Evolutionary conservation across 129 eudicot species (phyloP), one percentile per base, ranked within the genome.

Genomic region (Escallonia rubra): DNA sequence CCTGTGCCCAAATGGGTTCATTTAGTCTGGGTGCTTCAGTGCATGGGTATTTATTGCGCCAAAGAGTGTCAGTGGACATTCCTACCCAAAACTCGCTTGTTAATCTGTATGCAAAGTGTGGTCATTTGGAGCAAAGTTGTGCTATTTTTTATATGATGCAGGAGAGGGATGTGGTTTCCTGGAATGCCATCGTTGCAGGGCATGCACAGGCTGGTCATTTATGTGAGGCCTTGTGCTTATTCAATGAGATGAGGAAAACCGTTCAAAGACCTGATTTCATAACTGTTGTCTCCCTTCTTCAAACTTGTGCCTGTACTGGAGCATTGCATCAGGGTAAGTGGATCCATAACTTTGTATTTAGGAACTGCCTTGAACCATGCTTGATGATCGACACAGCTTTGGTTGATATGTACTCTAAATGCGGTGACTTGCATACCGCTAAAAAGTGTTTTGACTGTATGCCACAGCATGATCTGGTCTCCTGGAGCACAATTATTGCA

Each of bases 391-490:
- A 84, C 44, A 86, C 99, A 43, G 88, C 93, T 70, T 79, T 94
- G 43, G 88, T 94, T 41, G 99, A 89, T 60, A 94, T 94, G 99
- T 94, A 94, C 69, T 84, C 82, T 23, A 94, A 94, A 82, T 87
- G 99, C 58, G 99, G 99, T 16, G 80, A 90, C 77, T 61, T 90
- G 14, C 69, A 73, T 15, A 80, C 47, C 34, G 97, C 97, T 41
- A 86, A 82, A 64, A 85, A 69, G 52, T 87, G 93, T 74, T 94
- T 89, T 65, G 84, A 90, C 59, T 68, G 84, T 69, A 87, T 94
- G 90, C 69, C 83, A 57, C 51, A 81, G 46, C 93, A 71, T 54
- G 98, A 92, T 53, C 74, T 78, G 56, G 89, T 90, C 51, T 83
- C 96, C 4, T 94, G 99, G 97, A 79, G 97, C 77, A 78, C 83